Conservation (phyloP, 1,139 yeast genomes). For the Tardiomyces depauwii region DNA sequence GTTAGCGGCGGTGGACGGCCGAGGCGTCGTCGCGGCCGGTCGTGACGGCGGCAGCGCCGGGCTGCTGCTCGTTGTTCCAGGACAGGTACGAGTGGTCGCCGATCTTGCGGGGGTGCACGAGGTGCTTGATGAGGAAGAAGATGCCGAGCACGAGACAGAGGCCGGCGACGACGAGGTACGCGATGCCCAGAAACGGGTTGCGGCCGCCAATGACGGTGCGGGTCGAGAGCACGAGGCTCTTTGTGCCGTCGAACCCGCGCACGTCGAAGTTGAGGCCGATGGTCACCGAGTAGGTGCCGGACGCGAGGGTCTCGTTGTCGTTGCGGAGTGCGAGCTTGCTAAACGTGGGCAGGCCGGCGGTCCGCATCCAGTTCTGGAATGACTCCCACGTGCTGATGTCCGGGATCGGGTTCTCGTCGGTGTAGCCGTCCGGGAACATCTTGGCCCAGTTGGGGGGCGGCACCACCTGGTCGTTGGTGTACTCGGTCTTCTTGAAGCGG, state of each 20-base stretch:
- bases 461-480: conserved; percentile 58
- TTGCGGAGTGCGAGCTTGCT: conserved; percentile 74
- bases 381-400: conserved; percentile 68
- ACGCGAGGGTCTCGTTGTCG: conserved; percentile 46
- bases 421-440: conserved; percentile 81
- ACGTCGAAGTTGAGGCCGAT: conserved; percentile 89
- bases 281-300: conserved; percentile 62
- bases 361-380: conserved; percentile 96
- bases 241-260: conserved; percentile 67
- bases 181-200: conserved; percentile 74
- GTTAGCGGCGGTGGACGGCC: conserved; percentile 1
- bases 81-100: conserved; percentile 65
- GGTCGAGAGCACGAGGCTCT: conserved; percentile 69
- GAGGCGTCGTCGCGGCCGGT: conserved; percentile 4
- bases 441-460: conserved; percentile 96
- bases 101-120: conserved; percentile 57
- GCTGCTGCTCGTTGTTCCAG: conserved; percentile 45
- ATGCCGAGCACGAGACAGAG: conserved; percentile 58
- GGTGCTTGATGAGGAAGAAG: conserved; percentile 46
- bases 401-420: conserved; percentile 65
- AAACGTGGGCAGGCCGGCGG: conserved; percentile 82
- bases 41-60: conserved; percentile 1
- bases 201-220: conserved; percentile 87
- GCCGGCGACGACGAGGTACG: conserved; percentile 91
- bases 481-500: conserved; percentile 70